phyloP scores from a whole-genome alignment of 306 rosid species.

The Acacia melanoxylon region DNA sequence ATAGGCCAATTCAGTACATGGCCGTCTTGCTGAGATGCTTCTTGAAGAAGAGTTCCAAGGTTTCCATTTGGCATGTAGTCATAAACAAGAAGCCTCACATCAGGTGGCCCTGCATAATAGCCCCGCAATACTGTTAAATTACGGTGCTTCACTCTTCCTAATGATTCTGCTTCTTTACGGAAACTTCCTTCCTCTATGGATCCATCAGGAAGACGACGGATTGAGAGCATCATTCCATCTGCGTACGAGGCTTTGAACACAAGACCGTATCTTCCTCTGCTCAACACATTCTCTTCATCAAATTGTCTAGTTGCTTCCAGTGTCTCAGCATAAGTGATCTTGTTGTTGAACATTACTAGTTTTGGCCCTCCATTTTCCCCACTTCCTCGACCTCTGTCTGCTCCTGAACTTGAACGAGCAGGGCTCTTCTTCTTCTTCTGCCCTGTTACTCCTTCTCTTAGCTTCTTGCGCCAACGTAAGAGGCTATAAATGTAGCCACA shows the following conservation, averaged over 20 bases:
- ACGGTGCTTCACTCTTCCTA: constrained; percentile 76
- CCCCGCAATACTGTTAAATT: constrained; percentile 76
- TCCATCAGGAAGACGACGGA: constrained; percentile 67
- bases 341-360: constrained; percentile 72
- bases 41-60: constrained; percentile 76
- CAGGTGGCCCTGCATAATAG: constrained; percentile 76
- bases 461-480: constrained; percentile 73
- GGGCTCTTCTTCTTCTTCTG: constrained; percentile 85
- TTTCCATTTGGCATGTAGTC: constrained; percentile 95
- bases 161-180: constrained; percentile 72
- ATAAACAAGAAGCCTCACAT: constrained; percentile 66
- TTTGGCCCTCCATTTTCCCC: constrained; percentile 84
- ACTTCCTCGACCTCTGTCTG: constrained; percentile 58
- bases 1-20: constrained; percentile 92
- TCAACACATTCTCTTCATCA: constrained; percentile 80
- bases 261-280: constrained; percentile 72
- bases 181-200: constrained; percentile 49
- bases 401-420: constrained; percentile 54
- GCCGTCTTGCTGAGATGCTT: constrained; percentile 87
- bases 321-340: constrained; percentile 72
- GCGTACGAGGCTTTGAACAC: constrained; percentile 73
- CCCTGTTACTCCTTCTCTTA: constrained; percentile 60
- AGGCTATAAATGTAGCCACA: constrained; percentile 77
- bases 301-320: constrained; percentile 85
- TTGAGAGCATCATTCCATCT: constrained; percentile 79